Evolutionary conservation across 371 early-diverging fungal species (phyloP).

Genomic region (Actinomortierella wolfii): DNA sequence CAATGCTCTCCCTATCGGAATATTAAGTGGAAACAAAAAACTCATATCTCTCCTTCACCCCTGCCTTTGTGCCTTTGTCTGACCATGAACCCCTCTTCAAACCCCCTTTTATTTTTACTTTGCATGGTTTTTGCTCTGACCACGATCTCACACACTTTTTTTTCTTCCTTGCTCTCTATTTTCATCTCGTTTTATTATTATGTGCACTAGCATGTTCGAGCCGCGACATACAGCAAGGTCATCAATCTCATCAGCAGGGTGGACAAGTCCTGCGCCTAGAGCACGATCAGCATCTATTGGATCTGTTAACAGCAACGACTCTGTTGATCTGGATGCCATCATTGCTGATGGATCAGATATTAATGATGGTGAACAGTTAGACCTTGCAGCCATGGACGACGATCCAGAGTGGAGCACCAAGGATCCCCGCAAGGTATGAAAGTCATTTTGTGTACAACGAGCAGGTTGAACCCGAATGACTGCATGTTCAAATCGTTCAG

Average conservation of each 20-base stretch:
- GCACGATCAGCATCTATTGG: constrained; percentile 32
- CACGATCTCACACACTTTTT: neutral
- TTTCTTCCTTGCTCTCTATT: neutral
- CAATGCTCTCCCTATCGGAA: neutral
- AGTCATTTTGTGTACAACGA: neutral
- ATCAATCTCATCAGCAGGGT: constrained; percentile 6
- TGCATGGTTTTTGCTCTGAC: neutral
- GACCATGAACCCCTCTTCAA: no score
- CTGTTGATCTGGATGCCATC: constrained; percentile 42
- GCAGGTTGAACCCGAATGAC: neutral
- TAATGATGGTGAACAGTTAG: constrained; percentile 32
- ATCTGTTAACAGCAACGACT: constrained; percentile 29
- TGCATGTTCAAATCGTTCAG: neutral
- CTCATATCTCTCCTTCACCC: no score
- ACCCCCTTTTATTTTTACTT: no score
- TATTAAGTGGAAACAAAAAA: neutral
- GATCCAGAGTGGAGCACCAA: constrained; percentile 13
- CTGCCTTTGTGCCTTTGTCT: no score
- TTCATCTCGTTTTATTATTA: neutral
- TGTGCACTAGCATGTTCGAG: constrained; percentile 2
- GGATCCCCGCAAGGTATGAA: no score
- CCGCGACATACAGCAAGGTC: constrained; percentile 6
- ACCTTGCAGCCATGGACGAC: constrained; percentile 27
- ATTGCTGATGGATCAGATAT: constrained; percentile 38
- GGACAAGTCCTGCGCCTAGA: constrained; percentile 17